Evolutionary conservation across 257 asterid genomes (phyloP).

Genomic region (Petrea volubilis): DNA sequence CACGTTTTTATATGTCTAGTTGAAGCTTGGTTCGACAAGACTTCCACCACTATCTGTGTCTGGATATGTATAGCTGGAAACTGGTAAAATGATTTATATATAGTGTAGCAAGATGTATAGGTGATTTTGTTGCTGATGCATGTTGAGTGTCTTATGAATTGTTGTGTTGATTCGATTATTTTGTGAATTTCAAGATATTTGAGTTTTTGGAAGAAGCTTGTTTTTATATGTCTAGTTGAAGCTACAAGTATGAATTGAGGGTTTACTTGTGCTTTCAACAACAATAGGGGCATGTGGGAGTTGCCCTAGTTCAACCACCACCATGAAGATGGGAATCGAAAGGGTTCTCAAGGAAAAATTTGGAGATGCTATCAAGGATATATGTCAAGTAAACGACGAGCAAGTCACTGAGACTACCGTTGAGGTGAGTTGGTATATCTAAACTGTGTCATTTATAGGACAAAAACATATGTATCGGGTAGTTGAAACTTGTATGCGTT

Average conservation of each 20-base stretch:
- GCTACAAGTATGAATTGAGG: conserved; percentile 10
- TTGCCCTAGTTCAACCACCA: conserved; percentile 92
- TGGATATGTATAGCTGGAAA: neutral
- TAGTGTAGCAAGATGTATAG: no score
- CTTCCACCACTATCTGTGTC: neutral
- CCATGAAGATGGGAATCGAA: conserved; percentile 94
- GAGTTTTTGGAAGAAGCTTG: conserved; percentile 1
- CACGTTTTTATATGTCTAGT: neutral
- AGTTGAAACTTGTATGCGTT: neutral
- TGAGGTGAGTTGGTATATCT: conserved; percentile 49
- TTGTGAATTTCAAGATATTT: neutral
- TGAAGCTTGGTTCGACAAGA: neutral
- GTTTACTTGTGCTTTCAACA: neutral
- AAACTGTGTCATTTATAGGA: neutral
- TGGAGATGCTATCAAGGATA: conserved; percentile 77
- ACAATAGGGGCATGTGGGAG: conserved; percentile 77
- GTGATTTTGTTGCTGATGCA: neutral
- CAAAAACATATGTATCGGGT: neutral
- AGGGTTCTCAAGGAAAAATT: conserved; percentile 86
- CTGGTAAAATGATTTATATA: no score
- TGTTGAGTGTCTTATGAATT: neutral
- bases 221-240: conserved; percentile 4
- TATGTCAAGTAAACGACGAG: conserved; percentile 70
- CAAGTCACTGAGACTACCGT: conserved; percentile 43
- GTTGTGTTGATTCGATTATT: neutral